phyloP scores from a whole-genome alignment of 1,284 basidiomycete species.

The Leccinum colubrinum region DNA sequence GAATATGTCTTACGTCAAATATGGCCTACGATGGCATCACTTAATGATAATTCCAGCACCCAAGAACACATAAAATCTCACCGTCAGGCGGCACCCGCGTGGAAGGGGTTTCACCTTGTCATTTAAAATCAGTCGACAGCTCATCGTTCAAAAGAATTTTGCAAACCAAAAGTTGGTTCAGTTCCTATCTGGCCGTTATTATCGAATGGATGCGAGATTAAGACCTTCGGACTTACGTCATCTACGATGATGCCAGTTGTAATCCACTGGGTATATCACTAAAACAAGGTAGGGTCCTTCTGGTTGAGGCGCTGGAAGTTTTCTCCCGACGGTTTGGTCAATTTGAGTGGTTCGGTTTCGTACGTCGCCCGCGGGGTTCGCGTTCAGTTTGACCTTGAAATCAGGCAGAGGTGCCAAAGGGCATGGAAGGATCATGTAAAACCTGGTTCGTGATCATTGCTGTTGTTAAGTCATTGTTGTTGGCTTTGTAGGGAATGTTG shows the following conservation, averaged over 20 bases:
- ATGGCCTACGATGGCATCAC: constrained; percentile 45
- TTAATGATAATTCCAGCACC: neutral
- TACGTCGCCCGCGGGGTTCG: constrained; percentile 43
- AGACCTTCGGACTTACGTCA: constrained; percentile 52
- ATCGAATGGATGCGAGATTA: neutral
- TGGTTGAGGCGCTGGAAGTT: constrained; percentile 46
- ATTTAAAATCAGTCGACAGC: constrained; percentile 2
- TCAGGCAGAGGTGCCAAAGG: constrained; percentile 44
- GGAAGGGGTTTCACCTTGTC: constrained; percentile 59
- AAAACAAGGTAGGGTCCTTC: constrained; percentile 15
- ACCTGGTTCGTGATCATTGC: constrained; percentile 30
- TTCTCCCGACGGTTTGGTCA: constrained; percentile 35
- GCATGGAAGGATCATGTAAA: constrained; percentile 49
- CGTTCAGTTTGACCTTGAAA: constrained; percentile 53
- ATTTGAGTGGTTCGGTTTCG: constrained; percentile 53
- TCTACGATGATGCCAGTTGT: constrained; percentile 74
- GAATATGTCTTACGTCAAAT: constrained; percentile 55
- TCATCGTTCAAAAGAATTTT: neutral
- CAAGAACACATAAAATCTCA: constrained; percentile 34
- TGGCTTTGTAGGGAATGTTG: constrained; percentile 42
- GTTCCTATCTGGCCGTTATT: constrained; percentile 38
- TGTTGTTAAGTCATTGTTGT: constrained; percentile 6
- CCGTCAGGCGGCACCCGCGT: constrained; percentile 65
- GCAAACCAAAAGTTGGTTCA: constrained; percentile 60
- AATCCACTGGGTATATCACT: constrained; percentile 78